Percentiles rank a stretch among this genome's conserved stretches.
Evolutionary conservation across 2,329 filamentous ascomycete species (phyloP).

Genomic region (Ophiostoma populinum): DNA sequence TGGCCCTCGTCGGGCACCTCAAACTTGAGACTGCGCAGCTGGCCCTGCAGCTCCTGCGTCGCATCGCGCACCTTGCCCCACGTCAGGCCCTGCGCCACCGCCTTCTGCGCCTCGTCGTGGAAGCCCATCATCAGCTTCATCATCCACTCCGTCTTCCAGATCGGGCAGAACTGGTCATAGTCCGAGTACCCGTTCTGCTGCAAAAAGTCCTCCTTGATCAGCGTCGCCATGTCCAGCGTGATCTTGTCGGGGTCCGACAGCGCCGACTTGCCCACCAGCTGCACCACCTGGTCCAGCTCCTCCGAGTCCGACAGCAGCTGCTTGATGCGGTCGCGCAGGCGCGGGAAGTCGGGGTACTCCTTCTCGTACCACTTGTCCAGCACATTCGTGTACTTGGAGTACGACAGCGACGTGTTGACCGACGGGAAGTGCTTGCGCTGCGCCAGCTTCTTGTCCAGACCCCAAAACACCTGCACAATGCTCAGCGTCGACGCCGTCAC

Average conservation of each 20-base stretch:
- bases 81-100: constrained; percentile 71
- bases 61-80: constrained; percentile 90
- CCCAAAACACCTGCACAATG: constrained; percentile 99
- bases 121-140: constrained; percentile 99
- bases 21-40: constrained; percentile 89
- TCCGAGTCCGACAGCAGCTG: constrained; percentile 89
- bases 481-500: constrained; percentile 84
- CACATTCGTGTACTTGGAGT: constrained; percentile 85
- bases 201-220: constrained; percentile 96
- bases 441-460: constrained; percentile 97
- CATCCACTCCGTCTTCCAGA: constrained; percentile 99
- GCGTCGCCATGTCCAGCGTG: constrained; percentile 73
- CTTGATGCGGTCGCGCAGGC: constrained; percentile 80
- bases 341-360: constrained; percentile 84
- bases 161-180: constrained; percentile 96
- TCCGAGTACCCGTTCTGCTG: constrained; percentile 99
- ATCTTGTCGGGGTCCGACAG: constrained; percentile 97
- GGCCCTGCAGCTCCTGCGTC: constrained; percentile 68
- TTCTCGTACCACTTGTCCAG: constrained; percentile 92
- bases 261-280: constrained; percentile 93
- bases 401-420: constrained; percentile 86
- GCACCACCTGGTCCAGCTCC: constrained; percentile 95
- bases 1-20: constrained; percentile 78
- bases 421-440: constrained; percentile 99
- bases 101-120: constrained; percentile 95